Conservation (phyloP, 129 eudicot species). For the Escallonia herrerae region DNA sequence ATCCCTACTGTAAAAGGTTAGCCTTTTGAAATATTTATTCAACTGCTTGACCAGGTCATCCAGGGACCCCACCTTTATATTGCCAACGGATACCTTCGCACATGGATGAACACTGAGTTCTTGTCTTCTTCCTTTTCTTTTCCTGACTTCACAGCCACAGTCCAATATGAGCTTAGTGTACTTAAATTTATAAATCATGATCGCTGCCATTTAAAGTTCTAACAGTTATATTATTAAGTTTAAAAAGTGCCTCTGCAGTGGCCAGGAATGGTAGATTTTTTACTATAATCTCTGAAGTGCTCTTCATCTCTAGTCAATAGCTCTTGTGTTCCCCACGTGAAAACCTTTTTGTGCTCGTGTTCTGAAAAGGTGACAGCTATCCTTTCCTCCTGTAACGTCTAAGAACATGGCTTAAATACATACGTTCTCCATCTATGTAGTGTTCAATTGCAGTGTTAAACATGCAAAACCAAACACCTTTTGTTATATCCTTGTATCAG, state of each 20-base stretch:
- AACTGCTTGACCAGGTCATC: conserved; percentile 71
- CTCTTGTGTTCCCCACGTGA: conserved; percentile 28
- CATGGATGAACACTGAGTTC: conserved; percentile 40
- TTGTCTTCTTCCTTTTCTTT: conserved; percentile 64
- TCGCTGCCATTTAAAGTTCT: conserved; percentile 50
- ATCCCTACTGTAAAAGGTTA: conserved; percentile 38
- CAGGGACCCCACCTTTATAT: conserved; percentile 32
- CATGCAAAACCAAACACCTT: too few species aligned
- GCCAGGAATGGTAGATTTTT: conserved; percentile 59
- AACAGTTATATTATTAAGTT: conserved; percentile 66
- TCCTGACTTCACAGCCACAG: conserved; percentile 64
- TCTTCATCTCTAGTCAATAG: conserved; percentile 58
- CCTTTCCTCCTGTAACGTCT: conserved; percentile 16
- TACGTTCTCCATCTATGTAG: too few species aligned
- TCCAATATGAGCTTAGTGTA: conserved; percentile 49
- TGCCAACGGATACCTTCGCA: conserved; percentile 17
- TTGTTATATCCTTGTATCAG: too few species aligned
- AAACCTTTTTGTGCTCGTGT: conserved; percentile 25
- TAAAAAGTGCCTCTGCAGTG: conserved; percentile 87
- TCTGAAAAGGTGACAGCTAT: conserved; percentile 5
- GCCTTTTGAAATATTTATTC: conserved; percentile 46
- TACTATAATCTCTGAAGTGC: conserved; percentile 56
- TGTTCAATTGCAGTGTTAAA: too few species aligned
- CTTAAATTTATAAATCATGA: conserved; percentile 19
- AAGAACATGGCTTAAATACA: not conserved